Evolutionary conservation across 352 stramenopile genomes (phyloP).

Genomic region (Globisporangium canariense): DNA sequence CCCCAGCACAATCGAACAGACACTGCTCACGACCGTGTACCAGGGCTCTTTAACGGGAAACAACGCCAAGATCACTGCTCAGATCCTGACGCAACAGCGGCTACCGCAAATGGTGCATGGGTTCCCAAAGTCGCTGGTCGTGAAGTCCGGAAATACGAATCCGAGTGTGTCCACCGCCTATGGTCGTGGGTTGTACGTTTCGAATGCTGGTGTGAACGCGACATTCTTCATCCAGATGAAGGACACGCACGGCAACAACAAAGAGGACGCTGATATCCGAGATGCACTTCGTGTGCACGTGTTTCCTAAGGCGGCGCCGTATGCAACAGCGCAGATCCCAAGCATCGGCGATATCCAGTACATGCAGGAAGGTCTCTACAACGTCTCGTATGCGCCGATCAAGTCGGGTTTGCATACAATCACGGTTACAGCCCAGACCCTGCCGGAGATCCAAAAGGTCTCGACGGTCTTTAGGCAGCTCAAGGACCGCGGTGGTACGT

Average conservation of each 20-base stretch:
- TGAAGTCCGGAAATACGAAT: conserved; percentile 53
- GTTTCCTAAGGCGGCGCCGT: conserved; percentile 39
- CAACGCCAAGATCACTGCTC: conserved; percentile 38
- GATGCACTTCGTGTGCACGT: conserved; percentile 41
- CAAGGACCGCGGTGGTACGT: conserved; percentile 75
- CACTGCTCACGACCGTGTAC: conserved; percentile 36
- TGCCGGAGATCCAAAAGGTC: conserved; percentile 81
- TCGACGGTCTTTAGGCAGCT: conserved; percentile 71
- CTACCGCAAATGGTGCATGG: conserved; percentile 40
- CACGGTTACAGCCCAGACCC: conserved; percentile 70
- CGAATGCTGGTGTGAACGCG: conserved; percentile 43
- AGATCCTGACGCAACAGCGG: conserved; percentile 29
- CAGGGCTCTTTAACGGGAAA: conserved; percentile 68
- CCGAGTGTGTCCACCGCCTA: conserved; percentile 72
- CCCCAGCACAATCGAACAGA: background rate
- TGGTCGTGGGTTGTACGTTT: conserved; percentile 53
- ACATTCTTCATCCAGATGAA: conserved; percentile 80
- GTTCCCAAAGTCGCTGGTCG: conserved; percentile 65
- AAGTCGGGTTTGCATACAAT: conserved; percentile 86
- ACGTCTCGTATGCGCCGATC: conserved; percentile 81
- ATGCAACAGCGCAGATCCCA: conserved; percentile 20
- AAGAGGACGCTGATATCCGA: conserved; percentile 33
- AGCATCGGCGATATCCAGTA: conserved; percentile 46
- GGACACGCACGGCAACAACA: conserved; percentile 81
- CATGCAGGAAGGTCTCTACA: conserved; percentile 75